Evolutionary conservation across 2,329 filamentous ascomycete species (phyloP).

Genomic region (Pseudogymnoascus sp.): DNA sequence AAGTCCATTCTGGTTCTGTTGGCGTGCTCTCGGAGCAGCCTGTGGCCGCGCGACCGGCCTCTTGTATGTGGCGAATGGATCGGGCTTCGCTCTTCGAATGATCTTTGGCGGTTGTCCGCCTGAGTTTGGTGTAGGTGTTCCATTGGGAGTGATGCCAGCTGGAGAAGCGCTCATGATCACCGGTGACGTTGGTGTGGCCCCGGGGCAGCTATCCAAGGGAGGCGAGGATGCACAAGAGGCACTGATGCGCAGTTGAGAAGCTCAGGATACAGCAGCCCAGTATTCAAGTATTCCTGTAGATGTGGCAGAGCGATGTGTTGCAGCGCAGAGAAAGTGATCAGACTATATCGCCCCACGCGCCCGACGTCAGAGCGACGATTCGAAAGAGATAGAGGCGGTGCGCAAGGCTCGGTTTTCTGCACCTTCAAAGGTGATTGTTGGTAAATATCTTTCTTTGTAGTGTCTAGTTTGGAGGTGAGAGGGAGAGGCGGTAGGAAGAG

Average conservation of each 20-base stretch:
- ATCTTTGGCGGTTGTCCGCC: conserved; percentile 37
- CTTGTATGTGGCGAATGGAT: conserved; percentile 60
- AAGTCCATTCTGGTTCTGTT: conserved; percentile 16
- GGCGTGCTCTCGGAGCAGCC: conserved; percentile 13
- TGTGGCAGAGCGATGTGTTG: background rate
- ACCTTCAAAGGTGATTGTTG: background rate
- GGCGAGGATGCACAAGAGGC: conserved; percentile 2
- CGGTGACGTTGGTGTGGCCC: background rate
- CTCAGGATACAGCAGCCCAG: background rate
- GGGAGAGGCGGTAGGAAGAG: background rate
- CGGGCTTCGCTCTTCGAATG: conserved; percentile 44
- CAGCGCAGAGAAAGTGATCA: background rate
- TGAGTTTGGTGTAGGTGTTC: conserved; percentile 39
- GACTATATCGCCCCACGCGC: background rate
- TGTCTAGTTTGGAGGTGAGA: background rate
- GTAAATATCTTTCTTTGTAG: background rate
- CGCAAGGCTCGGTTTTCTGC: background rate
- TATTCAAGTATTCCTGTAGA: background rate
- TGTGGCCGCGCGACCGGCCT: conserved; percentile 37
- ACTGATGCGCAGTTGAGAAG: background rate
- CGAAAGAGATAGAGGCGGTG: background rate
- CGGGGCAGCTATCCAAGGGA: background rate
- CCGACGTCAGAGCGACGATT: background rate
- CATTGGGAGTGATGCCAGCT: conserved; percentile 36
- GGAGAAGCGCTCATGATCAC: conserved; percentile 36